Evolutionary conservation across 768 basidiomycete genomes (phyloP), one percentile per base, ranked within the genome.

Genomic region (Neoboletus subvelutipes): DNA sequence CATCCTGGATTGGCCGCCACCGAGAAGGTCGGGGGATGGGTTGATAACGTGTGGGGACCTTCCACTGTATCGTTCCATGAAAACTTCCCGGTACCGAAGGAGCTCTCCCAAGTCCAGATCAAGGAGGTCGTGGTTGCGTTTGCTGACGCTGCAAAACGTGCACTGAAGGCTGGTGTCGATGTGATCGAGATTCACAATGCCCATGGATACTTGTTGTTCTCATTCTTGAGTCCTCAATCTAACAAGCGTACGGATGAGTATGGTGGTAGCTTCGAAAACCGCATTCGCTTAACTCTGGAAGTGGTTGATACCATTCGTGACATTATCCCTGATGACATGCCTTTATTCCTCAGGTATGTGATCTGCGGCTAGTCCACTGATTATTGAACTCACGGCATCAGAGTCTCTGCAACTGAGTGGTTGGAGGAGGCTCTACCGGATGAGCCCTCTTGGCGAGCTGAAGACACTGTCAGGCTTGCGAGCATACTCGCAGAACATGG

Each of bases 321-420:
- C 20, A 76, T 78, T 12, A 86, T 90, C 61, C 83, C 84, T 0
- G 68, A 76, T 4, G 71, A 77, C 13, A 84, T 83, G 77, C 89
- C 92, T 1, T 72, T 94, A 18, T 90, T 92, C 72, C 75, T 87
- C 53, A 79, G 91, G 84, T 84, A 60, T 28, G 75, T 3, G n/a
- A 24, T 42, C 12, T 36, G 17, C 34, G 60, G 3, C 36, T 2
- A 45, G 36, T 47, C 5, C 39, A 13, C 8, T 18, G 10, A 17
- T 34, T 9, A 33, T 26, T 15, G 24, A 5, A 52, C 45, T 50
- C n/a, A 57, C 45, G 20, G 20, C 15, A 40, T 40, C 55, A 28
- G 85, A 22, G 71, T 92, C 24, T 87, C 85, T 41, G 92, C 83
- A 1, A 86, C 83, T 0, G 92, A 92, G 56, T 89, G 89, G 85